These are phyloP conservation scores for Microbotryum saponariae DNA, from an alignment of 1,284 basidiomycete genomes.

Conservation along the genomic window DNA sequence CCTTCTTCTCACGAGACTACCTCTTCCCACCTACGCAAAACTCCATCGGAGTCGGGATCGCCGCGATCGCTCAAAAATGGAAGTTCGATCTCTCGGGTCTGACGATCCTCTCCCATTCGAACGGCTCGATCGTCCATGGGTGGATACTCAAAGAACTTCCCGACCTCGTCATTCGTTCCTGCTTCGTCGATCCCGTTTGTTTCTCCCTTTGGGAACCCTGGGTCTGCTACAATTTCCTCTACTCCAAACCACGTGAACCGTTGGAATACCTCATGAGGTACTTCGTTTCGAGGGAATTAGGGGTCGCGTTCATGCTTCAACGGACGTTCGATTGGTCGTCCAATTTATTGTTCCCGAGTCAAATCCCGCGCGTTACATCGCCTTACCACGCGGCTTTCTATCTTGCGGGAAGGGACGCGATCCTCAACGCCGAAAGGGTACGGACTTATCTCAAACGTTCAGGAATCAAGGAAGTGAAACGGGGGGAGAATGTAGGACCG, in stretches of 20 bases:
- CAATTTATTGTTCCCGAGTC: conserved; percentile 82
- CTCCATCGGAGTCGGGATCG: conserved; percentile 56
- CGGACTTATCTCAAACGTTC: conserved; percentile 14
- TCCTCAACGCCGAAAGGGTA: conserved; percentile 55
- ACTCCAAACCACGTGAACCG: conserved; percentile 35
- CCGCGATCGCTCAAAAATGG: conserved; percentile 52
- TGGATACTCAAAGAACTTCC: conserved; percentile 77
- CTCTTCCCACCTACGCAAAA: conserved; percentile 59
- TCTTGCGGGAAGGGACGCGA: conserved; percentile 69
- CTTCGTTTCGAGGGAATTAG: conserved; percentile 75
- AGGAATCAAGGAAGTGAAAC: conserved; percentile 12
- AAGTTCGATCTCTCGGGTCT: conserved; percentile 59
- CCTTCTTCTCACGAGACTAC: conserved; percentile 66
- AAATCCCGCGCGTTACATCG: conserved; percentile 66
- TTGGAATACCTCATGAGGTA: conserved; percentile 68
- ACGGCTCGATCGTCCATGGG: conserved; percentile 59
- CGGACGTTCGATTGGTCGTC: conserved; percentile 57
- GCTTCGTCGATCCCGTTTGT: conserved; percentile 73
- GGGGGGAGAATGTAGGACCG: conserved; percentile 3
- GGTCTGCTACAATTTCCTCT: conserved; percentile 61
- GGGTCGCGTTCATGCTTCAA: conserved; percentile 73
- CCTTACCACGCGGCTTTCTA: conserved; percentile 53
- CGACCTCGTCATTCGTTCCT: conserved; percentile 60
- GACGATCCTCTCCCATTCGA: conserved; percentile 77
- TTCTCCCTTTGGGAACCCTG: conserved; percentile 74